Conservation (phyloP, 2,329 filamentous ascomycete genomes). For the Bipolaris victoriae region DNA sequence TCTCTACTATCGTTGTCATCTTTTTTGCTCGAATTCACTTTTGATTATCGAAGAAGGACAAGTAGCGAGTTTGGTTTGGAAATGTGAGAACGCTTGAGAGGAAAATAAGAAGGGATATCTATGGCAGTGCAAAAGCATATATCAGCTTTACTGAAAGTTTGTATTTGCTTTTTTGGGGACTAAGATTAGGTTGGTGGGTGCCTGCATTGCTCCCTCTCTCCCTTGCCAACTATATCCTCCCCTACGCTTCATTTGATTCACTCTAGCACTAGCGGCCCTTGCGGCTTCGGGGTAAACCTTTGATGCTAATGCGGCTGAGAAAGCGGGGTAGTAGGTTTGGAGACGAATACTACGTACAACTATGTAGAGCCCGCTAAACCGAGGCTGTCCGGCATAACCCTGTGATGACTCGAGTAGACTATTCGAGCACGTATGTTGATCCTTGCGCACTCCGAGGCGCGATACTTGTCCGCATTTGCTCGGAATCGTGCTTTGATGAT, state of each 20-base stretch:
- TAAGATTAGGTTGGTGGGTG: too few species aligned
- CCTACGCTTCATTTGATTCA: background rate
- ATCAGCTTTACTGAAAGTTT: background rate
- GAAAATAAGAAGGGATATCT: too few species aligned
- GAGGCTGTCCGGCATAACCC: too few species aligned
- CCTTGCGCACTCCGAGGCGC: background rate
- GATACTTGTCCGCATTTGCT: background rate
- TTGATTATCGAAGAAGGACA: background rate
- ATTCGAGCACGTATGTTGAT: background rate
- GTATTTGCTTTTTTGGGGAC: too few species aligned
- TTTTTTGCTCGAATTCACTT: background rate
- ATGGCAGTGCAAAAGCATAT: background rate
- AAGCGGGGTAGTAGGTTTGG: constrained; percentile 29
- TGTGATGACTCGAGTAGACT: background rate
- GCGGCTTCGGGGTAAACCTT: constrained; percentile 21
- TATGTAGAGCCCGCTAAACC: too few species aligned
- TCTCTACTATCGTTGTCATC: constrained; percentile 46
- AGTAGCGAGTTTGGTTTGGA: background rate
- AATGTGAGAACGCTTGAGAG: too few species aligned
- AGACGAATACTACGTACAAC: background rate
- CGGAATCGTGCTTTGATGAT: background rate
- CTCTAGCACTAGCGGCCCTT: background rate
- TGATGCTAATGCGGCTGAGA: constrained; percentile 28
- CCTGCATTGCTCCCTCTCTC: too few species aligned
- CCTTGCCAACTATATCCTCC: too few species aligned